Base-by-base conservation (phyloP, 345 rosid species). In the Firmiana major region DNA sequence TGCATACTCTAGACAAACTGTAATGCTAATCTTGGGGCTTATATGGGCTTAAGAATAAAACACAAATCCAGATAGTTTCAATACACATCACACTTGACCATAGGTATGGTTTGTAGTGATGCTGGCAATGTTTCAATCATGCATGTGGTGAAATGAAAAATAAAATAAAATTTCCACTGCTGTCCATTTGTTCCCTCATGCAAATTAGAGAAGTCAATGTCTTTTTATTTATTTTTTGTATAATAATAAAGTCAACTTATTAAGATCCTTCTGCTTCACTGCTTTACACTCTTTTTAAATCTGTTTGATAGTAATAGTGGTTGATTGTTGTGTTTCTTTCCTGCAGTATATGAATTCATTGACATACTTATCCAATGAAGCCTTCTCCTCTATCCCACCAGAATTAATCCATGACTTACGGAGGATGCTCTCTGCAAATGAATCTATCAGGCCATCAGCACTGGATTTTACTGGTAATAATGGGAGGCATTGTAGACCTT, bases 271-370 rank as follows among this genome's bases (percentile, higher is more conserved):
- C 24, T 15, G 40, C 49, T 38, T 59, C 28, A 38, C 10, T 54
- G 45, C 59, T 51, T 48, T 55, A 19, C 2, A 36, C 63, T 24
- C 36, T 6, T 54, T 76, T 24, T 51, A 17, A 22, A 9, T 64
- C 11, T 68, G 54, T 53, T 63, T 76, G 38, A 38, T 24, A 65
- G 43, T 55, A 40, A 34, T 55, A 26, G 66, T 42, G 9, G 19
- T 54, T 77, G 57, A 77, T 67, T 66, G 24, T n/a, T 71, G 77
- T 74, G 60, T 76, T 68, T 77, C 53, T 82, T 66, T 57, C 65
- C 51, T 90, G 94, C 97, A 95, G 98, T 96, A 91, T 83, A 85
- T 80, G 88, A 96, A 93, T 85, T 86, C 97, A 17, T 86, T 96
- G 90, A 92, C 86, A 79, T 96, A 93, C 81, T 87, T 96, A 81